Conservation (phyloP, 306 rosid species). For the Cicer arietinum region DNA sequence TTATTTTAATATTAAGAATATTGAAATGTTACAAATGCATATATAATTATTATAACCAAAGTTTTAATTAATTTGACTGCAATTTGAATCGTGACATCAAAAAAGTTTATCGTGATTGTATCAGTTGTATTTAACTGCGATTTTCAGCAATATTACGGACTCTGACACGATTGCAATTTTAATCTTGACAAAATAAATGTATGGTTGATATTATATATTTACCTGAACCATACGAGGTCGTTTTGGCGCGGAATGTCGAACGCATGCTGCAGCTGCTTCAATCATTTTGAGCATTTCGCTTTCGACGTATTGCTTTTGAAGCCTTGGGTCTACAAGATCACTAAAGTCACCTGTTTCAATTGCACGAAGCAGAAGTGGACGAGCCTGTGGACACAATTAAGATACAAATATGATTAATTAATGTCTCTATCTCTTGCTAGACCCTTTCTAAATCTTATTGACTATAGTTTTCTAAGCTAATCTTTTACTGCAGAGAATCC, state of each 20-base stretch:
- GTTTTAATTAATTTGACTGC: too few relatives aligned
- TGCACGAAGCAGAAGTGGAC: constrained; percentile 74
- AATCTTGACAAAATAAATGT: too few relatives aligned
- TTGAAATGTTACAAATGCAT: not conserved
- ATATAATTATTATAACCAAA: not conserved
- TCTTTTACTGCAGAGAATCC: too few relatives aligned
- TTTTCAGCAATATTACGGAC: too few relatives aligned
- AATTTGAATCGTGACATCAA: too few relatives aligned
- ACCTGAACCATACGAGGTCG: constrained; percentile 98
- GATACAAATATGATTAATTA: not conserved
- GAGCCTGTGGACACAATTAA: constrained; percentile 63
- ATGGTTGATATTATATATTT: too few relatives aligned
- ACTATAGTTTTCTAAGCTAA: too few relatives aligned
- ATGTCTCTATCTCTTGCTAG: constrained; percentile 17
- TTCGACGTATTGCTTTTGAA: constrained; percentile 63
- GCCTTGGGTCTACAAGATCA: constrained; percentile 73
- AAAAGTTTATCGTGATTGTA: too few relatives aligned
- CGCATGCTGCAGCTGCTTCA: constrained; percentile 94
- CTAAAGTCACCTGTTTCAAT: constrained; percentile 67
- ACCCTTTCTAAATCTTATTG: not conserved
- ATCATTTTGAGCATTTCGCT: constrained; percentile 81
- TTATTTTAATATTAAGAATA: not conserved
- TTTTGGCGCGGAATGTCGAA: constrained; percentile 87
- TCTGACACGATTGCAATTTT: too few relatives aligned
- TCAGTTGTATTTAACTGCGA: too few relatives aligned